Evolutionary conservation across 306 rosid species (phyloP).

Genomic region (Casuarina glauca): DNA sequence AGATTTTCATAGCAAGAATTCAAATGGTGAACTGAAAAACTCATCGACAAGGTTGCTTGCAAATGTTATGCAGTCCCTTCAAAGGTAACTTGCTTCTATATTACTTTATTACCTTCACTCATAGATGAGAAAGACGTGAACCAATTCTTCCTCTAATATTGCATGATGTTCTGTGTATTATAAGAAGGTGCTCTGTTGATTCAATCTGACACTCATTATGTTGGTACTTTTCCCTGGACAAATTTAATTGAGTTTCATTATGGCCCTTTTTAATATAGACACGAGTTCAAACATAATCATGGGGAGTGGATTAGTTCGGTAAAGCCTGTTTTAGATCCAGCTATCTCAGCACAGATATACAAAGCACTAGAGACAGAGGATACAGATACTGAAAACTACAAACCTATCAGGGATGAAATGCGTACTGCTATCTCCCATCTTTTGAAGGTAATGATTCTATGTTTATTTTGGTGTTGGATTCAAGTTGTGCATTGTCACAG

Average conservation of each 20-base stretch:
- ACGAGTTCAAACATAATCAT: slow-evolving; percentile 66
- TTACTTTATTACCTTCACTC: background rate
- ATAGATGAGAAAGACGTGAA: background rate
- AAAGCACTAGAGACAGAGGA: slow-evolving; percentile 51
- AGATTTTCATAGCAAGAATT: slow-evolving; percentile 38
- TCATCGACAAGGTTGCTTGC: slow-evolving; percentile 60
- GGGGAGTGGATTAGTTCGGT: slow-evolving; percentile 69
- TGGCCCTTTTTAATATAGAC: slow-evolving; percentile 43
- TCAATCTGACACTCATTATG: background rate
- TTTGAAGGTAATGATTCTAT: slow-evolving; percentile 60
- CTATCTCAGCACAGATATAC: slow-evolving; percentile 50
- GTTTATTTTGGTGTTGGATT: background rate
- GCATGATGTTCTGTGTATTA: background rate
- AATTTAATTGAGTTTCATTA: slow-evolving; percentile 1
- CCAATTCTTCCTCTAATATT: too few species aligned
- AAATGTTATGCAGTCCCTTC: slow-evolving; percentile 59
- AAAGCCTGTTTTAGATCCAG: slow-evolving; percentile 70
- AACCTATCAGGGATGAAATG: slow-evolving; percentile 68
- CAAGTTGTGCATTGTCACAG: background rate
- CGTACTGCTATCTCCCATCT: slow-evolving; percentile 66
- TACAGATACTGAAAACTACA: slow-evolving; percentile 55
- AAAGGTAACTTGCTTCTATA: slow-evolving; percentile 57
- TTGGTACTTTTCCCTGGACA: background rate
- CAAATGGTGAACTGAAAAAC: slow-evolving; percentile 66
- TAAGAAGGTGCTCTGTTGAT: too few species aligned